phyloP scores from a whole-genome alignment of 1,139 yeast genomes.

The Yueomyces sp. region DNA sequence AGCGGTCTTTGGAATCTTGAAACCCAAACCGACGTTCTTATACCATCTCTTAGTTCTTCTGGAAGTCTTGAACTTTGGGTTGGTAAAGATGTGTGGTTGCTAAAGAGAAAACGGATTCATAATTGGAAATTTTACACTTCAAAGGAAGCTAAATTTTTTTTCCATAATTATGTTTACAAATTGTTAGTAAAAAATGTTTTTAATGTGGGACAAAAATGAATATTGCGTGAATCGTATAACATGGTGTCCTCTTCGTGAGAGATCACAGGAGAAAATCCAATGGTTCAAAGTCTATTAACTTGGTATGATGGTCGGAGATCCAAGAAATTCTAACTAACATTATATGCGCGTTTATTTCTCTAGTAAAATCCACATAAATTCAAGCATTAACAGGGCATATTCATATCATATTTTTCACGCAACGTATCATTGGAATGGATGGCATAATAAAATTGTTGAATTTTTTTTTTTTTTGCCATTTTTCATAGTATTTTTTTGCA shows the following conservation, averaged over 20 bases:
- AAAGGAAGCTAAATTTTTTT: too few species aligned
- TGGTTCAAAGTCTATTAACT: too few species aligned
- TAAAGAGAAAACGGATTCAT: constrained; percentile 21
- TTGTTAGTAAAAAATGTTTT: constrained; percentile 1
- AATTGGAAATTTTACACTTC: not conserved
- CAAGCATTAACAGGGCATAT: too few species aligned
- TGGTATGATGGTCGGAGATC: too few species aligned
- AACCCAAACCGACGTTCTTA: constrained; percentile 99
- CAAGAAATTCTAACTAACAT: too few species aligned
- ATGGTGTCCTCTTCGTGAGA: too few species aligned
- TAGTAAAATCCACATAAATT: too few species aligned
- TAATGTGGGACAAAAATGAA: too few species aligned
- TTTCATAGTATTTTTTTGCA: constrained; percentile 24
- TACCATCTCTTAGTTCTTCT: constrained; percentile 99
- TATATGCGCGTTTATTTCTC: too few species aligned
- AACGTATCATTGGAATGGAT: not conserved
- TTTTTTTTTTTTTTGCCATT: not conserved
- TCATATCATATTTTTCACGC: not conserved
- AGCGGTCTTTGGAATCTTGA: constrained; percentile 99
- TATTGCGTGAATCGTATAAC: too few species aligned
- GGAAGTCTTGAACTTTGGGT: constrained; percentile 99
- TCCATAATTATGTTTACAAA: not conserved
- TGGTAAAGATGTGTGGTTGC: constrained; percentile 99
- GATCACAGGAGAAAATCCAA: too few species aligned
- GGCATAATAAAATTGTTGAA: not conserved